Conservation (phyloP, 495 filamentous ascomycete genomes). For the Pyronema omphalodes region DNA sequence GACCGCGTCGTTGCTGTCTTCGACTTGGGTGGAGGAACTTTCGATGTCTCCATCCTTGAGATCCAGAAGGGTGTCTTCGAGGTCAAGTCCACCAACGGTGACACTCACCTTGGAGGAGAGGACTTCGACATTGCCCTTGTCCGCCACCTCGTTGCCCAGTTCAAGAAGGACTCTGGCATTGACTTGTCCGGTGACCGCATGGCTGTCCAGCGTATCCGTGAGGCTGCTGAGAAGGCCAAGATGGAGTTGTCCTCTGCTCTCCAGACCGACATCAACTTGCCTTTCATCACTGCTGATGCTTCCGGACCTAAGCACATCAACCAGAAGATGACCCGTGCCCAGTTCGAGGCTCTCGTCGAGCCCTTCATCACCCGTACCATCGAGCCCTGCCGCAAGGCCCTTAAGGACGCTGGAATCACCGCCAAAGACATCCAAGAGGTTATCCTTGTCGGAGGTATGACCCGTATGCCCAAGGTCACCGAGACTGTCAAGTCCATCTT, state of each 20-base stretch:
- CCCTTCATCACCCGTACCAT: constrained; percentile 70
- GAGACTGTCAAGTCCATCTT: constrained; percentile 97
- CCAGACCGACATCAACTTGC: constrained; percentile 96
- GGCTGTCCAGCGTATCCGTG: constrained; percentile 97
- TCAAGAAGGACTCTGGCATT: constrained; percentile 88
- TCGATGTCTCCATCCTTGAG: constrained; percentile 94
- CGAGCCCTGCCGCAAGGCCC: constrained; percentile 88
- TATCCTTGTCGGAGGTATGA: constrained; percentile 98
- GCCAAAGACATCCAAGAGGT: constrained; percentile 96
- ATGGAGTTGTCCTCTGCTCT: constrained; percentile 93
- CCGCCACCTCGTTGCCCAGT: constrained; percentile 82
- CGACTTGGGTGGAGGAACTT: constrained; percentile 96
- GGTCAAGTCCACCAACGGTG: constrained; percentile 97
- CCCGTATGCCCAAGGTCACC: constrained; percentile 97
- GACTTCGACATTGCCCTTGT: constrained; percentile 96
- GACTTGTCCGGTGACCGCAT: constrained; percentile 88
- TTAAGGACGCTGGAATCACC: constrained; percentile 90
- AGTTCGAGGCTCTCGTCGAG: constrained; percentile 87
- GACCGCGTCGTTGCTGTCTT: constrained; percentile 89
- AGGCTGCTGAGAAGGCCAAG: constrained; percentile 99
- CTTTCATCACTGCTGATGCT: constrained; percentile 93
- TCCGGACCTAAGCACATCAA: constrained; percentile 97
- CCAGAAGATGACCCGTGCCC: constrained; percentile 74
- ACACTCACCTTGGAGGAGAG: constrained; percentile 93
- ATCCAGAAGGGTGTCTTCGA: constrained; percentile 97